Evolutionary conservation across 1,284 basidiomycete species (phyloP).

Genomic region (Ganoderma lingzhi): DNA sequence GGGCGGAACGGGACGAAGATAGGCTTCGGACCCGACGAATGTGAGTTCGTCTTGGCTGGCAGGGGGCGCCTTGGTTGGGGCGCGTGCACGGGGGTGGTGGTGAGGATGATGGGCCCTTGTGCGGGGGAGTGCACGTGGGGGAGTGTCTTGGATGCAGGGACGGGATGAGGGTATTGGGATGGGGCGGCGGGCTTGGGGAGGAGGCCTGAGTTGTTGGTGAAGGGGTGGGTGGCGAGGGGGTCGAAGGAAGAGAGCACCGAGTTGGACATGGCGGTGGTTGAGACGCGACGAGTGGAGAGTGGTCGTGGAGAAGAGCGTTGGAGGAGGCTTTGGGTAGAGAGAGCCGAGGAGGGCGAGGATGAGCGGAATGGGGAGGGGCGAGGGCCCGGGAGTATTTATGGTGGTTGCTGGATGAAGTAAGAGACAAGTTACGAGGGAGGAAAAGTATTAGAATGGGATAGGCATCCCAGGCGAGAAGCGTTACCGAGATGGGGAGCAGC

Average conservation of each 20-base stretch:
- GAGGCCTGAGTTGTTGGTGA: conserved; percentile 64
- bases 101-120: conserved; percentile 31
- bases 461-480: neutral
- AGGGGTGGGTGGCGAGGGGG: conserved; percentile 66
- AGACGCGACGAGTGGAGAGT: conserved; percentile 8
- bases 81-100: conserved; percentile 36
- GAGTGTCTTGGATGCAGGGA: conserved; percentile 37
- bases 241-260: conserved; percentile 57
- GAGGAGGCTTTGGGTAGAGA: conserved; percentile 6
- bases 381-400: conserved; percentile 25
- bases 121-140: conserved; percentile 23
- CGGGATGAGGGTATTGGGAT: conserved; percentile 53
- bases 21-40: conserved; percentile 40
- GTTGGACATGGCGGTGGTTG: conserved; percentile 41
- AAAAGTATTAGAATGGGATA: neutral
- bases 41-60: conserved; percentile 30
- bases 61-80: conserved; percentile 38
- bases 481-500: neutral
- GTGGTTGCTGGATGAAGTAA: conserved; percentile 1
- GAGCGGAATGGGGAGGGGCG: conserved; percentile 3
- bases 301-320: conserved; percentile 3
- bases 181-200: conserved; percentile 55
- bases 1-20: conserved; percentile 64
- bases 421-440: conserved; percentile 8
- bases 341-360: conserved; percentile 11